These are phyloP conservation scores for Theileria luwenshuni DNA, from an alignment of 169 alveolate species.

Conservation along the genomic window DNA sequence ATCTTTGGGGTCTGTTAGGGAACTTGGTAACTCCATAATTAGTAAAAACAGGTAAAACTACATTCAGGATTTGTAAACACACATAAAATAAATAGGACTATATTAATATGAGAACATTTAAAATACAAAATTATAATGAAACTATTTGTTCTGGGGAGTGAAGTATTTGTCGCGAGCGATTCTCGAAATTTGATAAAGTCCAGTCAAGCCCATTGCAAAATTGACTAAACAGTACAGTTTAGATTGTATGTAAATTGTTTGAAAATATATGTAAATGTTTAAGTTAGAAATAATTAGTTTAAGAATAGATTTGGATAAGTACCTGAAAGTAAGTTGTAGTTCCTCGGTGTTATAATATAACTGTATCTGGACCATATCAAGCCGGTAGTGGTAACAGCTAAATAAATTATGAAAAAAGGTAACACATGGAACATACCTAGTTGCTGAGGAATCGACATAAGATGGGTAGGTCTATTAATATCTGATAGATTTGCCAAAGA, in stretches of 20 bases:
- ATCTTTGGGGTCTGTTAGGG: slow-evolving; percentile 25
- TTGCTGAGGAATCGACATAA: slow-evolving; percentile 88
- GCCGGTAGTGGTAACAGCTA: slow-evolving; percentile 81
- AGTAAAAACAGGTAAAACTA: slow-evolving; percentile 1
- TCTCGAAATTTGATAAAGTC: slow-evolving; percentile 62
- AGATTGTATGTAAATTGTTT: not conserved
- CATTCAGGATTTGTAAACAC: no score
- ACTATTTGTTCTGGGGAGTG: slow-evolving; percentile 26
- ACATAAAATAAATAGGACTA: no score
- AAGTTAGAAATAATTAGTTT: not conserved
- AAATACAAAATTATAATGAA: slow-evolving; percentile 13
- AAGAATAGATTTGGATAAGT: not conserved
- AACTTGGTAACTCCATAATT: slow-evolving; percentile 43
- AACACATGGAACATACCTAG: slow-evolving; percentile 65
- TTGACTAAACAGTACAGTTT: slow-evolving; percentile 65
- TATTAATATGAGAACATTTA: not conserved
- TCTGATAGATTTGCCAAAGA: slow-evolving; percentile 89
- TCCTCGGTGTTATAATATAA: slow-evolving; percentile 75
- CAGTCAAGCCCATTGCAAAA: slow-evolving; percentile 77
- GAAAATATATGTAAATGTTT: not conserved
- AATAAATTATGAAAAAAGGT: not conserved
- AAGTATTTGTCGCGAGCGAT: slow-evolving; percentile 42
- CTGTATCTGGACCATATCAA: slow-evolving; percentile 81
- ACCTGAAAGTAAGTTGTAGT: slow-evolving; percentile 77
- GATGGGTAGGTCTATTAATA: slow-evolving; percentile 83